Evolutionary conservation across 2,329 filamentous ascomycete genomes (phyloP).

Genomic region (Septoria linicola): DNA sequence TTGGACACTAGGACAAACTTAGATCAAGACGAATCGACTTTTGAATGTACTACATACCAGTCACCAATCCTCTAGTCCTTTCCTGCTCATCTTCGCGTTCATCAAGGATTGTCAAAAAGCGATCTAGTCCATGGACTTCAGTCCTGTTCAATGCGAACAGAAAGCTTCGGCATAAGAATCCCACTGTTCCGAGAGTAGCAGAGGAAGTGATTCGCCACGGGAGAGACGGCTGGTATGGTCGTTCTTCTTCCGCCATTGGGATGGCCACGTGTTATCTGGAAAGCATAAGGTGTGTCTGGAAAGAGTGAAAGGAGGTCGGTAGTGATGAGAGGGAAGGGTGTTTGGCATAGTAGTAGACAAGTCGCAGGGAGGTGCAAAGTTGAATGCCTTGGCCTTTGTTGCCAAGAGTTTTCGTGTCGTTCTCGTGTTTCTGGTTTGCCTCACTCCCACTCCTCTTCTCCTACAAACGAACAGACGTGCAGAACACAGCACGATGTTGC

Average conservation of each 20-base stretch:
- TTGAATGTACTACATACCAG: constrained; percentile 56
- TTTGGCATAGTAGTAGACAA: not conserved
- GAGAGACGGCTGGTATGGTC: constrained; percentile 56
- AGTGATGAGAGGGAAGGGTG: not conserved
- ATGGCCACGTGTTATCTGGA: not conserved
- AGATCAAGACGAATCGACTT: not conserved
- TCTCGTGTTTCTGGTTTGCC: no score
- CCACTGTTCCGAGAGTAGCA: constrained; percentile 70
- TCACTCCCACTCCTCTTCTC: no score
- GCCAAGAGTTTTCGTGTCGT: no score
- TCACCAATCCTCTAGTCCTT: constrained; percentile 76
- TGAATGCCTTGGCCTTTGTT: no score
- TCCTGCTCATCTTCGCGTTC: constrained; percentile 64
- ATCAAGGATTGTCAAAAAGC: constrained; percentile 74
- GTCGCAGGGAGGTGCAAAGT: no score
- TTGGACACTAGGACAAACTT: constrained; percentile 66
- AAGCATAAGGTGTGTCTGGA: constrained; percentile 1
- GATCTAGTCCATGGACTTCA: constrained; percentile 72
- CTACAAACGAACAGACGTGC: no score
- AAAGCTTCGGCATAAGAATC: constrained; percentile 69
- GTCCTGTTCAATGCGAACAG: constrained; percentile 71
- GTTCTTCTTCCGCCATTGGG: constrained; percentile 45
- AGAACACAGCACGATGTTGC: no score
- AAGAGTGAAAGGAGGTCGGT: not conserved
- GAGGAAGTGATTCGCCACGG: constrained; percentile 74